Evolutionary conservation across 1,284 basidiomycete species (phyloP).

Genomic region (Leccinum huronense): DNA sequence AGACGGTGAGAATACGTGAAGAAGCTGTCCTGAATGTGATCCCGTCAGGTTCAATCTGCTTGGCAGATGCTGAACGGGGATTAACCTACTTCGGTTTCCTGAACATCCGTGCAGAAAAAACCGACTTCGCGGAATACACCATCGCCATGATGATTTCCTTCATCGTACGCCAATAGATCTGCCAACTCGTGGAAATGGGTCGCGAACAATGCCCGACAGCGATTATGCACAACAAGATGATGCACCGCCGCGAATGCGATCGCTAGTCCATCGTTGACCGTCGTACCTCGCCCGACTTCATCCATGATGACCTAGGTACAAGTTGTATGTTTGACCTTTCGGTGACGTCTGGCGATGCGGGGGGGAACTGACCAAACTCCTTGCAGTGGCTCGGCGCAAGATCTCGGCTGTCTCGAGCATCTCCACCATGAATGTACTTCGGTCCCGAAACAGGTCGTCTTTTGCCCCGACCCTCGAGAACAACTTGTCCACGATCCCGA

Average conservation of each 20-base stretch:
- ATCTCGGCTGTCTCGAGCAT: slow-evolving; percentile 87
- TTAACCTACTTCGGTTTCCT: slow-evolving; percentile 63
- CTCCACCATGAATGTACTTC: slow-evolving; percentile 94
- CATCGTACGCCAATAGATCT: slow-evolving; percentile 71
- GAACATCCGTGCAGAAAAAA: slow-evolving; percentile 89
- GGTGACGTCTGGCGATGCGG: background rate
- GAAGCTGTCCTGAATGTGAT: slow-evolving; percentile 52
- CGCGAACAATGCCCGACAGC: slow-evolving; percentile 86
- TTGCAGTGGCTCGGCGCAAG: slow-evolving; percentile 75
- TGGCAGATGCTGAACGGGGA: background rate
- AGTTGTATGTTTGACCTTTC: slow-evolving; percentile 5
- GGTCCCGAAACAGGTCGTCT: slow-evolving; percentile 91
- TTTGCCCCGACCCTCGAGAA: slow-evolving; percentile 96
- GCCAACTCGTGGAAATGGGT: slow-evolving; percentile 97
- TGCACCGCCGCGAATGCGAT: slow-evolving; percentile 91
- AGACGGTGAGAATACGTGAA: slow-evolving; percentile 86
- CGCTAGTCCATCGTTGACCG: slow-evolving; percentile 86
- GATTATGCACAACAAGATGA: slow-evolving; percentile 73
- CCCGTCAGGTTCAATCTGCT: slow-evolving; percentile 1
- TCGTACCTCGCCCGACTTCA: slow-evolving; percentile 95
- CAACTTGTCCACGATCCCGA: slow-evolving; percentile 89
- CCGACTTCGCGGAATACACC: slow-evolving; percentile 59
- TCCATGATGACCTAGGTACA: slow-evolving; percentile 86
- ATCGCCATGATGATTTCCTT: slow-evolving; percentile 37
- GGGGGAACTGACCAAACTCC: slow-evolving; percentile 63